Conservation (phyloP, 1,284 basidiomycete species). For the Apiotrichum gracile region DNA sequence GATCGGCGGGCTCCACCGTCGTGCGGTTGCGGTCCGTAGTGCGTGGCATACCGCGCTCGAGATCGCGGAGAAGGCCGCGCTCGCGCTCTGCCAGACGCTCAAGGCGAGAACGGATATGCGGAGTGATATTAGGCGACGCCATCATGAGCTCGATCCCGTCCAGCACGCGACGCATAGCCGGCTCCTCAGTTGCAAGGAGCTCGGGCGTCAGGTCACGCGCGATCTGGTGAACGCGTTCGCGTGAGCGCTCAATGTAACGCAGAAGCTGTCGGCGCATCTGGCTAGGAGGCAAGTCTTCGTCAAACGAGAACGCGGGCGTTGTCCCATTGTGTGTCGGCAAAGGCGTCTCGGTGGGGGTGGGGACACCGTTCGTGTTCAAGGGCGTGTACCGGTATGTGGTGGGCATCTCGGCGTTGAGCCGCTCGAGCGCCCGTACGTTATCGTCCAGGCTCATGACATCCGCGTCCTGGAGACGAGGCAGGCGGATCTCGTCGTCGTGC, state of each 20-base stretch:
- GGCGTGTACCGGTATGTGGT: not conserved
- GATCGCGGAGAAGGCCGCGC: conserved; percentile 1
- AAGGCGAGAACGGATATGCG: conserved; percentile 5
- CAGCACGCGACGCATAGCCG: not conserved
- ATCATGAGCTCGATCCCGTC: conserved; percentile 8
- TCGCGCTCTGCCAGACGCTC: conserved; percentile 5
- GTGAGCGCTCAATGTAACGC: conserved; percentile 4
- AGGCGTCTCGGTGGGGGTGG: too few relatives aligned
- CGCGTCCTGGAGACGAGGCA: too few relatives aligned
- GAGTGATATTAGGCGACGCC: not conserved
- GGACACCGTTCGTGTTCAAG: too few relatives aligned
- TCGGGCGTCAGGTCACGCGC: not conserved
- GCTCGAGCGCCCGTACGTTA: too few relatives aligned
- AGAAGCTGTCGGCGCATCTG: not conserved
- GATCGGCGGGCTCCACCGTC: not conserved
- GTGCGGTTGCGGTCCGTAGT: not conserved
- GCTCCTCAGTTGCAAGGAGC: not conserved
- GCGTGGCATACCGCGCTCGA: not conserved
- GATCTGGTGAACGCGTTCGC: conserved; percentile 1
- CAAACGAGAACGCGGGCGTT: not conserved
- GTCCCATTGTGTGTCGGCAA: too few relatives aligned
- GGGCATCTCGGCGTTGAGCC: too few relatives aligned
- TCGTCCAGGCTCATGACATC: too few relatives aligned
- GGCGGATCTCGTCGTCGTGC: too few relatives aligned
- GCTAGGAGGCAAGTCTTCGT: not conserved